Evolutionary conservation across 495 filamentous ascomycete species (phyloP).

Genomic region (Letharia columbiana): DNA sequence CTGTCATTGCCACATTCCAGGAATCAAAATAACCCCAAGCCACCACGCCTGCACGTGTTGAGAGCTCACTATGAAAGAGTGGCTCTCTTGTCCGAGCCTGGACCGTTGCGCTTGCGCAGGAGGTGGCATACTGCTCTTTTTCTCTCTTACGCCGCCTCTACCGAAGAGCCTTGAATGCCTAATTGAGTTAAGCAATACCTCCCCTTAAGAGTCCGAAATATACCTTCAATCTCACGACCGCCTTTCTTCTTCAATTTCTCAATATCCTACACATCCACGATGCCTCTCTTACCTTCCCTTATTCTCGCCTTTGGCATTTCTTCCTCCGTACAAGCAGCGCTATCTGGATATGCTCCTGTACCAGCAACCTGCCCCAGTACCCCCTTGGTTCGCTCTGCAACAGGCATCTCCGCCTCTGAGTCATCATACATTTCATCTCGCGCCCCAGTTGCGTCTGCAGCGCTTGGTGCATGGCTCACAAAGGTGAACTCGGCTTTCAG

Average conservation of each 20-base stretch:
- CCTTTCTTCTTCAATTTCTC: background rate
- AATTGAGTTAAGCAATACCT: background rate
- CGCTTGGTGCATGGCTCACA: constrained; percentile 31
- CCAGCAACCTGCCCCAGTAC: constrained; percentile 26
- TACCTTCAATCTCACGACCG: background rate
- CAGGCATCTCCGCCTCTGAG: constrained; percentile 25
- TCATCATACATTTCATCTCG: constrained; percentile 30
- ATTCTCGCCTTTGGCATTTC: constrained; percentile 1
- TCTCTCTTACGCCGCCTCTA: background rate
- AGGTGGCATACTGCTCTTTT: background rate
- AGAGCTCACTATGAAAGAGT: background rate
- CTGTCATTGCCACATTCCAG: background rate
- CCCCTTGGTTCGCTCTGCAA: constrained; percentile 28
- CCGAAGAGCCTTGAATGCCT: background rate
- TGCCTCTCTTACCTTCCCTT: background rate
- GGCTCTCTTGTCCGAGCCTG: background rate
- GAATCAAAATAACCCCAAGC: background rate
- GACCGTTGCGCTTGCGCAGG: background rate
- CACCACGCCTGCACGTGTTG: background rate
- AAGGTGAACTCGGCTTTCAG: constrained; percentile 31
- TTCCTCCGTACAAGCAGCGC: constrained; percentile 3
- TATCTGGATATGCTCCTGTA: constrained; percentile 25
- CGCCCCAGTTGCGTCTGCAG: constrained; percentile 29
- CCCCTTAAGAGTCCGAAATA: background rate
- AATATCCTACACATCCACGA: background rate